phyloP scores from a whole-genome alignment of 768 basidiomycete species.

The Gelatoporia subvermispora region DNA sequence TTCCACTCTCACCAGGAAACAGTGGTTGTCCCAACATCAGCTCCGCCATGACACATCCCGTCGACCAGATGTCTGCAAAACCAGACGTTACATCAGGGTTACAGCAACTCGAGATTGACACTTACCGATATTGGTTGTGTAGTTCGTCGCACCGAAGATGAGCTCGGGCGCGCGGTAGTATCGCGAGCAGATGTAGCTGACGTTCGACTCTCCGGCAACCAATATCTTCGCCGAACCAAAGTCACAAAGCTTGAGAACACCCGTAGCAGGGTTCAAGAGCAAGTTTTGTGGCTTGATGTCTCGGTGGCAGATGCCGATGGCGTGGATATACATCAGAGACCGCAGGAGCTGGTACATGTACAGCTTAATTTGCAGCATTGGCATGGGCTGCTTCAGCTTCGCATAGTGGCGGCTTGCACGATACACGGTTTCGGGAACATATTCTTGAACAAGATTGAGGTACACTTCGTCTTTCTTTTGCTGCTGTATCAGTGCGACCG shows the following conservation, averaged over 20 bases:
- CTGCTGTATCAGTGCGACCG: conserved; percentile 13
- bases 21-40: conserved; percentile 98
- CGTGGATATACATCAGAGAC: conserved; percentile 98
- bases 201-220: conserved; percentile 96
- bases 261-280: conserved; percentile 93
- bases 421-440: conserved; percentile 98
- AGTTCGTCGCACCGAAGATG: conserved; percentile 99
- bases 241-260: conserved; percentile 96
- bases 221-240: conserved; percentile 99
- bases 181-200: conserved; percentile 98
- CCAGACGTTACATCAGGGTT: background rate
- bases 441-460: conserved; percentile 98
- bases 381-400: conserved; percentile 99
- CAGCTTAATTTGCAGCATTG: conserved; percentile 98
- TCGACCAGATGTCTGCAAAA: conserved; percentile 99
- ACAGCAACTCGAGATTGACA: conserved; percentile 13
- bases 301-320: conserved; percentile 98
- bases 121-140: conserved; percentile 97
- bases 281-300: conserved; percentile 99
- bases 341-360: conserved; percentile 99
- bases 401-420: conserved; percentile 98
- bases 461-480: conserved; percentile 98
- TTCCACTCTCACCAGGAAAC: conserved; percentile 98
- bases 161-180: conserved; percentile 99
- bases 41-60: conserved; percentile 99